A percentile compares a stretch with the other conserved stretches of the same genome.
phyloP scores from a whole-genome alignment of 176 grass and related monocot genomes.

The Eleusine coracana region DNA sequence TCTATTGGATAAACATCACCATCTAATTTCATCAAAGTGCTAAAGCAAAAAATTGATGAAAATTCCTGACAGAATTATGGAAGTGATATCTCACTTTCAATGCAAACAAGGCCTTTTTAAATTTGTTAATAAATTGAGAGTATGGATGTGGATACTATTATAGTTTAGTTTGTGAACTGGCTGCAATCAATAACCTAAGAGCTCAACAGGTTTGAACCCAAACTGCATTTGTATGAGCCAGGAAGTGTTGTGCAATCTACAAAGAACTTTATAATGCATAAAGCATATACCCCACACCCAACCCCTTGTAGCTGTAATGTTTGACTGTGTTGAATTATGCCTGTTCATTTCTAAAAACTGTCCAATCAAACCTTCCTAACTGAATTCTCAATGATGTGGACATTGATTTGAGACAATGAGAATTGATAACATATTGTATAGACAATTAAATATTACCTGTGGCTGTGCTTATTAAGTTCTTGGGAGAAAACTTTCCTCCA shows the following conservation, averaged over 20 bases:
- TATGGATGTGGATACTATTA: too few species aligned
- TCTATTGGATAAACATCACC: neutral
- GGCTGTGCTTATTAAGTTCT: neutral
- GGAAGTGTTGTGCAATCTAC: neutral
- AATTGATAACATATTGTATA: neutral
- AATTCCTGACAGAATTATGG: neutral
- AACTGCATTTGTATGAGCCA: neutral
- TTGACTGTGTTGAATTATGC: conserved; percentile 2
- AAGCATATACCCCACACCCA: neutral
- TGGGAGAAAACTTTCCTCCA: neutral
- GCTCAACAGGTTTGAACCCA: neutral
- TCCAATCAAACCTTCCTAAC: neutral
- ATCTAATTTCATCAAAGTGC: neutral
- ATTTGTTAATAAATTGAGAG: neutral
- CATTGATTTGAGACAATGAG: neutral
- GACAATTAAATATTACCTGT: neutral
- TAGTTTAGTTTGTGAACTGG: neutral
- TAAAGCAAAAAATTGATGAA: neutral
- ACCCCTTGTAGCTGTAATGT: neutral
- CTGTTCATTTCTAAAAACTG: neutral
- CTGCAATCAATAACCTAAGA: neutral
- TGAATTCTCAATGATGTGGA: neutral
- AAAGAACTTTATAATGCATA: conserved; percentile 11
- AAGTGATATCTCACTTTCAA: neutral
- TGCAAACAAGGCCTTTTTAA: neutral